Percentiles rank a stretch among this genome's conserved stretches.
phyloP scores from a whole-genome alignment of 2,329 filamentous ascomycete species.

The Neopestalotiopsis clavispora region DNA sequence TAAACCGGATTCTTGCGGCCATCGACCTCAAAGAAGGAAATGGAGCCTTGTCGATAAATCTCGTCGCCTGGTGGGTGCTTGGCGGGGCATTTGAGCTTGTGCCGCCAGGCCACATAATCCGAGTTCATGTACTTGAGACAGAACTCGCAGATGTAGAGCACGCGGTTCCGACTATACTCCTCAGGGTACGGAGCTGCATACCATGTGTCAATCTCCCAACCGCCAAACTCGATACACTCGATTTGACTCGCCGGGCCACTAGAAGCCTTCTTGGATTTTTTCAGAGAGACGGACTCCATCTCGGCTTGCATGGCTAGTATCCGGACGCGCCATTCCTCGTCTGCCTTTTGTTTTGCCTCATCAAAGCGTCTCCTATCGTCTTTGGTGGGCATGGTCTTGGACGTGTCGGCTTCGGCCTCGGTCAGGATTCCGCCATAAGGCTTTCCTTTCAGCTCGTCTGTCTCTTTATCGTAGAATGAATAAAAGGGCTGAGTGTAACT shows the following conservation, averaged over 20 bases:
- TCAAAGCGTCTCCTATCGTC: conserved; percentile 88
- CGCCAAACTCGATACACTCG: conserved; percentile 97
- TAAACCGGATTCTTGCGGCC: conserved; percentile 98
- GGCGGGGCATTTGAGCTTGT: conserved; percentile 94
- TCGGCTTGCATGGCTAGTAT: conserved; percentile 65
- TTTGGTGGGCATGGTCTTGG: conserved; percentile 80
- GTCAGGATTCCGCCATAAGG: conserved; percentile 93
- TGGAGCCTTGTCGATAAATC: conserved; percentile 89
- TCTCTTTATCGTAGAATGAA: conserved; percentile 86
- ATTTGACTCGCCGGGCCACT: conserved; percentile 93
- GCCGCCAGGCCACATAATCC: conserved; percentile 96
- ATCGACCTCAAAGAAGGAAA: conserved; percentile 97
- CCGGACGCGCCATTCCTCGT: conserved; percentile 85
- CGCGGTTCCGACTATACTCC: conserved; percentile 94
- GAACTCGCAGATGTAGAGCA: conserved; percentile 99
- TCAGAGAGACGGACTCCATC: conserved; percentile 60
- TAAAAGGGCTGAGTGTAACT: conserved; percentile 81
- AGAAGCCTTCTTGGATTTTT: conserved; percentile 75
- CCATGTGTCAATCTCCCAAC: conserved; percentile 98
- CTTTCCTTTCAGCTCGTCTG: conserved; percentile 87
- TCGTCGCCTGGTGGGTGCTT: conserved; percentile 98
- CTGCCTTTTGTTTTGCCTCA: conserved; percentile 85
- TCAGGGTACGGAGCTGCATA: conserved; percentile 98
- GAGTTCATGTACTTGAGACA: conserved; percentile 99
- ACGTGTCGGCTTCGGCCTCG: conserved; percentile 88